Percentiles rank a stretch among this genome's conserved stretches.
Conservation (phyloP, 495 filamentous ascomycete genomes). For the Neurospora sp. region DNA sequence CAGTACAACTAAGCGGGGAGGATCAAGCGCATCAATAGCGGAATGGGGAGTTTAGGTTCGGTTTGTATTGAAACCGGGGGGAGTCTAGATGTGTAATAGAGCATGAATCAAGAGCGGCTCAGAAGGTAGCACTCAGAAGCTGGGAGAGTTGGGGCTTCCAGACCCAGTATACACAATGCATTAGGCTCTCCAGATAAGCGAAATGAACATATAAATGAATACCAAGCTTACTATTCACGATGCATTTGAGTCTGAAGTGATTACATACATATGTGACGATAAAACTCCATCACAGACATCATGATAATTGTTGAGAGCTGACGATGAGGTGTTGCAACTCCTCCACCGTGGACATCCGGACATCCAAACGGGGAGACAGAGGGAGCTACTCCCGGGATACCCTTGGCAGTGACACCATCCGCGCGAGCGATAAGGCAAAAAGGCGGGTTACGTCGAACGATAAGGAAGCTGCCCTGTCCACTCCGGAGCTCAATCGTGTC, state of each 20-base stretch:
- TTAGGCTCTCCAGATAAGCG: background rate
- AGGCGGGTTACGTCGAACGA: background rate
- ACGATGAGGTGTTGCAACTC: background rate
- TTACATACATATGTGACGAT: background rate
- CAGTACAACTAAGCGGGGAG: conserved; percentile 75
- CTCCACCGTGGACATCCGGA: background rate
- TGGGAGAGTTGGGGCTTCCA: background rate
- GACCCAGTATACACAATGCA: background rate
- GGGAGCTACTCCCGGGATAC: background rate
- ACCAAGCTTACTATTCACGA: background rate
- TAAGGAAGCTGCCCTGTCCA: background rate
- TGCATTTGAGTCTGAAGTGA: background rate
- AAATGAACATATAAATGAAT: background rate
- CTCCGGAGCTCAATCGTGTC: background rate
- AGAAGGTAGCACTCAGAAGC: background rate
- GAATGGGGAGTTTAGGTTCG: background rate
- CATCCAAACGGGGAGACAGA: background rate
- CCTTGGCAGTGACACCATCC: background rate
- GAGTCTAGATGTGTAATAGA: conserved; percentile 17
- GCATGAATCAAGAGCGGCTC: background rate
- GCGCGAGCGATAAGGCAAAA: background rate
- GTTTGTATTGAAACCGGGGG: background rate
- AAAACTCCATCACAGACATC: background rate
- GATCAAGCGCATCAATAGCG: background rate
- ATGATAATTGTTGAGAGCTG: background rate